These are phyloP conservation scores for Ilex paraguariensis DNA, from an alignment of 305 asterid species.

Conservation along the genomic window DNA sequence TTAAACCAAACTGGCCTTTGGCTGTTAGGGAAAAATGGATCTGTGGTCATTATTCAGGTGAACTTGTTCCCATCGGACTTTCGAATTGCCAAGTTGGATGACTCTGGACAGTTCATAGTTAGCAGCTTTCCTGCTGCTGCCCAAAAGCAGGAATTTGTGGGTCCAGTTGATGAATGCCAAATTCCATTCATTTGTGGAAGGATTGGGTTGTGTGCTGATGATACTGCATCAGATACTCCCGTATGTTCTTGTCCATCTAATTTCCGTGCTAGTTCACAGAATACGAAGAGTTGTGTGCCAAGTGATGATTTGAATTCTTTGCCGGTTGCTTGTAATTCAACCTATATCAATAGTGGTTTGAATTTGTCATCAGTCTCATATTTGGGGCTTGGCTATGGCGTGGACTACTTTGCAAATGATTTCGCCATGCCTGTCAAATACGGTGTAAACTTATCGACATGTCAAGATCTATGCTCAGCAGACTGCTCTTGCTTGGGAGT, in stretches of 20 bases:
- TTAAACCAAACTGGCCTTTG: conserved; percentile 48
- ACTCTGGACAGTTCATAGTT: conserved; percentile 36
- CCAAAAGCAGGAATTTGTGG: conserved; percentile 23
- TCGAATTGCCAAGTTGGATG: conserved; percentile 32
- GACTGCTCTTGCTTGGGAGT: conserved; percentile 63
- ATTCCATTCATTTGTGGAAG: conserved; percentile 46
- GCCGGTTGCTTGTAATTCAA: conserved; percentile 39
- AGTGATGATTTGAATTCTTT: conserved; percentile 35
- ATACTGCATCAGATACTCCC: conserved; percentile 30
- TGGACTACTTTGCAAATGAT: conserved; percentile 59
- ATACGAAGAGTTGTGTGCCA: conserved; percentile 39
- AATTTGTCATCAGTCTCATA: conserved; percentile 19
- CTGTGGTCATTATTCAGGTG: conserved; percentile 28
- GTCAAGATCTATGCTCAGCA: conserved; percentile 44
- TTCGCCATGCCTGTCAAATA: conserved; percentile 33
- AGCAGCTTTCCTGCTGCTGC: conserved; percentile 12
- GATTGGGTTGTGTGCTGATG: conserved; percentile 47
- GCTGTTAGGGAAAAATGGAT: conserved; percentile 40
- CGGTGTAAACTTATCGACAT: conserved; percentile 27
- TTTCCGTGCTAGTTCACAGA: conserved; percentile 32
- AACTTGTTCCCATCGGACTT: conserved; percentile 26
- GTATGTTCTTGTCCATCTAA: conserved; percentile 56
- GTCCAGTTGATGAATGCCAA: conserved; percentile 47
- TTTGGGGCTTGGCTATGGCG: conserved; percentile 27
- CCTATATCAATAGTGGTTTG: conserved; percentile 9